phyloP scores from a whole-genome alignment of 176 grass and related monocot species.

The Musa troglodytarum region DNA sequence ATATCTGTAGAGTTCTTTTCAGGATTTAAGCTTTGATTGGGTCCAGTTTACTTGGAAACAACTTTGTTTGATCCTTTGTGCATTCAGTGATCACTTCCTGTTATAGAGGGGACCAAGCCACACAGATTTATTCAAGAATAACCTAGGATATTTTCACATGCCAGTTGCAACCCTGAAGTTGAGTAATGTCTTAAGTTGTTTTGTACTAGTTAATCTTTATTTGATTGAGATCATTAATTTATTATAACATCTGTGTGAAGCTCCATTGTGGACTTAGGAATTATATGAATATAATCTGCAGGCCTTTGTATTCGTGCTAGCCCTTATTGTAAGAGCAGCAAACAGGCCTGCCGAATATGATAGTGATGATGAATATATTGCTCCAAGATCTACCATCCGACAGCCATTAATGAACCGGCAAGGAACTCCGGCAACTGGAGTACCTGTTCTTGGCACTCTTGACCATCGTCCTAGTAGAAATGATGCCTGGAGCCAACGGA shows the following conservation, averaged over 20 bases:
- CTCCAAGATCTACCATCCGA: conserved; percentile 35
- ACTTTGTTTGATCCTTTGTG: neutral
- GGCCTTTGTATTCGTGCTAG: conserved; percentile 73
- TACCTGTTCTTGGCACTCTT: conserved; percentile 49
- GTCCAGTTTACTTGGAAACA: neutral
- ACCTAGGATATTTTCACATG: no score
- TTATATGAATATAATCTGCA: conserved; percentile 22
- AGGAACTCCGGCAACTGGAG: conserved; percentile 52
- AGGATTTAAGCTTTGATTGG: neutral
- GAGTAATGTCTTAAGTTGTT: neutral
- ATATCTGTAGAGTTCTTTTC: no score
- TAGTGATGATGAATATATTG: conserved; percentile 80
- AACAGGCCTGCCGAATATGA: conserved; percentile 84
- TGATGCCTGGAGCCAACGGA: conserved; percentile 97
- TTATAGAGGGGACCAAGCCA: neutral
- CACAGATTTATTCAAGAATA: neutral
- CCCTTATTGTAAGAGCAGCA: conserved; percentile 73
- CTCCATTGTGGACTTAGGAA: neutral
- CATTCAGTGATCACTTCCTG: neutral
- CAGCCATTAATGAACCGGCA: conserved; percentile 67
- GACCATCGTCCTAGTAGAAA: conserved; percentile 63
- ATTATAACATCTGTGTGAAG: neutral
- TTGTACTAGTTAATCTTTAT: neutral
- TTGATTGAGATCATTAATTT: neutral
- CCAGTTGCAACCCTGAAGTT: no score